A percentile compares a stretch with the other conserved stretches of the same genome.
Evolutionary conservation across 257 asterid genomes (phyloP).

Genomic region (Capsicum pubescens): DNA sequence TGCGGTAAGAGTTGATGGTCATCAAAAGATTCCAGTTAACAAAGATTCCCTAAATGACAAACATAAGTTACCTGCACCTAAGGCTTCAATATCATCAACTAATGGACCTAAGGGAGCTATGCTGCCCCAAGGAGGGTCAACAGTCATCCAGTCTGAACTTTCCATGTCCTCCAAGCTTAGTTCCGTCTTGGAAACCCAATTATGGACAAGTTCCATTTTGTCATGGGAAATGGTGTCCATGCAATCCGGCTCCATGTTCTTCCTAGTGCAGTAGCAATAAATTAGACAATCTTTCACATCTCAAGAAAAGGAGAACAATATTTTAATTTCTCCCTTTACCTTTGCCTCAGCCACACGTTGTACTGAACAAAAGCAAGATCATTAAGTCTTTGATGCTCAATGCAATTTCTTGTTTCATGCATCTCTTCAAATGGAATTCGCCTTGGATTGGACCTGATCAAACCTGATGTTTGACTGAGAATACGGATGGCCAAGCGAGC

Average conservation of each 20-base stretch:
- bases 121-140: conserved; percentile 79
- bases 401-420: conserved; percentile 69
- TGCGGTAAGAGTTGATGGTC: conserved; percentile 37
- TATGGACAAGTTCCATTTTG: conserved; percentile 59
- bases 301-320: conserved; percentile 6
- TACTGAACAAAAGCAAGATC: conserved; percentile 79
- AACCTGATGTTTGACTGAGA: conserved; percentile 92
- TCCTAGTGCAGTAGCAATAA: conserved; percentile 45
- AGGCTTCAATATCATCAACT: conserved; percentile 72
- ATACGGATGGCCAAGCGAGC: conserved; percentile 83
- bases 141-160: conserved; percentile 71
- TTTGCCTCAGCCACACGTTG: conserved; percentile 76
- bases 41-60: conserved; percentile 17
- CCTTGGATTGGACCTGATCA: conserved; percentile 58
- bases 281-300: conserved; percentile 26
- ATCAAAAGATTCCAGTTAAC: conserved; percentile 24
- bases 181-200: conserved; percentile 74
- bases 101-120: conserved; percentile 55
- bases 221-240: conserved; percentile 76
- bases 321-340: conserved; percentile 50
- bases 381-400: conserved; percentile 83
- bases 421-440: conserved; percentile 57
- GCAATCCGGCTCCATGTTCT: conserved; percentile 50
- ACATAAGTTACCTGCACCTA: conserved; percentile 72
- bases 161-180: conserved; percentile 51